Evolutionary conservation across 1,284 basidiomycete genomes (phyloP), one percentile per base, ranked within the genome.

Genomic region (Gomphus sp.): DNA sequence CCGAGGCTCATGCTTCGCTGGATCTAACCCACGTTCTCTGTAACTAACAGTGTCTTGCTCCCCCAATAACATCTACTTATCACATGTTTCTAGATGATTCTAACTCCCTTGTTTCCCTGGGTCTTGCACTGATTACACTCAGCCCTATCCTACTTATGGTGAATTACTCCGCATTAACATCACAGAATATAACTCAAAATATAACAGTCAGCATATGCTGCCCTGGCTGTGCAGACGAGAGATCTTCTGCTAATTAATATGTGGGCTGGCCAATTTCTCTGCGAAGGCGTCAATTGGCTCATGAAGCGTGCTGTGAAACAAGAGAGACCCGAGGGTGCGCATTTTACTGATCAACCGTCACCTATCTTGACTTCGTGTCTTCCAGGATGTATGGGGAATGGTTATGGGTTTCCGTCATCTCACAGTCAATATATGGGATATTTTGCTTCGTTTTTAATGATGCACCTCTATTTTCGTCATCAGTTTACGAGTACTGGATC

Each of bases 381-480:
- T 47, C 37, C 66, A 84, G 85, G 76, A 55, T 76, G 77, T 55
- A 71, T 85, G 39, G 87, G 86, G 11, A 80, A 79, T 58, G 91
- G 91, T 7, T 93, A 91, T 66, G 91, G 90, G 11, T 93, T 93
- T 68, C 91, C 91, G 0, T 92, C 90, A 0, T 91, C 89, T 11
- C 91, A 93, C 67, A 89, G 88, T 67, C 91, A 93, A 70, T 93
- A 88, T 70, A 89, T 93, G 85, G 91, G 85, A 4, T 93, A 90
- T 71, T 93, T 93, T 66, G 77, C 84, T 2, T 76, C 87, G 0
- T 93, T 93, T 69, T 73, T 93, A 50, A 68, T 84, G 43, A 80
- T 84, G 65, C 91, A 93, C 70, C 70, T 93, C 56, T 80, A 79
- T 61, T 83, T 82, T 62, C 82, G 85, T 49, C 87, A 91, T 66